Conservation (phyloP, 2,329 filamentous ascomycete species). For the Trichophaea hybrida region DNA sequence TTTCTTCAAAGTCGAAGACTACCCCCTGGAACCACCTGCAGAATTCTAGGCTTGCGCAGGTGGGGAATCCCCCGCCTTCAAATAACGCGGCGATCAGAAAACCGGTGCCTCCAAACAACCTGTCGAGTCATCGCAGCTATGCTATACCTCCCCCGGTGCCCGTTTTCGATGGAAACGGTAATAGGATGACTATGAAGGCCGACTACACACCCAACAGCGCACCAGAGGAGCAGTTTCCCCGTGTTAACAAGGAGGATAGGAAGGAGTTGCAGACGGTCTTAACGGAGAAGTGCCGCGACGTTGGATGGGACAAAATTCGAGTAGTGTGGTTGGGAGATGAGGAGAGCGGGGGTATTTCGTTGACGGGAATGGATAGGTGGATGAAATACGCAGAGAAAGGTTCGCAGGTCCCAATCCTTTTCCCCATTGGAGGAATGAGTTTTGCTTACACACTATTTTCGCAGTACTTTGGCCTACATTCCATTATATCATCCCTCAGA, state of each 20-base stretch:
- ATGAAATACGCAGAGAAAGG: conserved; percentile 70
- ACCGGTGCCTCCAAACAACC: not conserved
- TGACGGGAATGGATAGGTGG: conserved; percentile 79
- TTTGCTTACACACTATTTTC: conserved; percentile 4
- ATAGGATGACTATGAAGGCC: conserved; percentile 22
- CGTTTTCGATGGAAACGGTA: conserved; percentile 15
- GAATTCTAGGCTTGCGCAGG: conserved; percentile 10
- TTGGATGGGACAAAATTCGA: conserved; percentile 53
- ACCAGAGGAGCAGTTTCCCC: conserved; percentile 45
- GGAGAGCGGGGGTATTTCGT: conserved; percentile 44
- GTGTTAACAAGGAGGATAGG: conserved; percentile 56
- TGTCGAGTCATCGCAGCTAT: conserved; percentile 12
- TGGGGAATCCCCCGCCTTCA: not conserved
- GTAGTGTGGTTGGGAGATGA: conserved; percentile 85
- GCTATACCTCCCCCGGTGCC: conserved; percentile 19
- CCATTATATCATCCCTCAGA: conserved; percentile 86
- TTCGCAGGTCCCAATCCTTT: conserved; percentile 7
- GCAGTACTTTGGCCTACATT: conserved; percentile 75
- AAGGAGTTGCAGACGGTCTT: conserved; percentile 59
- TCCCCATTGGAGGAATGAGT: not conserved
- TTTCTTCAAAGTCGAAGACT: conserved; percentile 17
- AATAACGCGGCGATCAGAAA: not conserved
- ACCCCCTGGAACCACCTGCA: conserved; percentile 3
- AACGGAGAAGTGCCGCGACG: conserved; percentile 41
- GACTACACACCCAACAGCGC: conserved; percentile 16